phyloP scores from a whole-genome alignment of 2,329 filamentous ascomycete genomes.

The Parascedosporium putredinis region DNA sequence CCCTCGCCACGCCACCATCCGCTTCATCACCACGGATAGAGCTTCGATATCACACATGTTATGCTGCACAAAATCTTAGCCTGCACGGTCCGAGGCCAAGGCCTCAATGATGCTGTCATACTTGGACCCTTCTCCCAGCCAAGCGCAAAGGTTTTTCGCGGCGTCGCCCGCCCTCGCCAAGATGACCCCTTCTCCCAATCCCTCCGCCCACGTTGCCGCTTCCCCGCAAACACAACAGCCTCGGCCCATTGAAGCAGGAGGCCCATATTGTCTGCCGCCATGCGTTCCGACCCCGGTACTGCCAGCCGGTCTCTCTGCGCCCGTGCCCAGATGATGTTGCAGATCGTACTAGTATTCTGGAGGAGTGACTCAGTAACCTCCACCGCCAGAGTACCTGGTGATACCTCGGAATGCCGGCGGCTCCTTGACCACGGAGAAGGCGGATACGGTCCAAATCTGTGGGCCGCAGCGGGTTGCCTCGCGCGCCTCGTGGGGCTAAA shows the following conservation, averaged over 20 bases:
- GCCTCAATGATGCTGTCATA: not conserved
- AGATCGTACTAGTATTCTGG: constrained; percentile 20
- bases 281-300: constrained; percentile 19
- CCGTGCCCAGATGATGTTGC: constrained; percentile 20
- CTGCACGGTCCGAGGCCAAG: not conserved
- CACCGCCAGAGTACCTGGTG: not conserved
- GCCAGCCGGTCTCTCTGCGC: constrained; percentile 19
- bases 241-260: constrained; percentile 20
- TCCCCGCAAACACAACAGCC: constrained; percentile 13
- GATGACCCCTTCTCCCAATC: constrained; percentile 7
- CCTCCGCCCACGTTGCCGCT: constrained; percentile 11
- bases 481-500: not conserved
- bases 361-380: constrained; percentile 12
- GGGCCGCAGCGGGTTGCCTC: not conserved
- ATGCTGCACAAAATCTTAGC: too few species aligned
- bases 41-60: too few species aligned
- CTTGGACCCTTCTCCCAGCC: constrained; percentile 13
- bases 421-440: not conserved
- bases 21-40: too few species aligned
- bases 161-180: constrained; percentile 12
- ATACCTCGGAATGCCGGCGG: not conserved
- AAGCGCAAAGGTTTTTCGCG: constrained; percentile 16
- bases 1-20: too few species aligned
- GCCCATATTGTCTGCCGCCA: constrained; percentile 19
- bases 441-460: not conserved